Evolutionary conservation across 1,284 basidiomycete genomes (phyloP), one percentile per base, ranked within the genome.

Genomic region (Phaffia rhodozyma): DNA sequence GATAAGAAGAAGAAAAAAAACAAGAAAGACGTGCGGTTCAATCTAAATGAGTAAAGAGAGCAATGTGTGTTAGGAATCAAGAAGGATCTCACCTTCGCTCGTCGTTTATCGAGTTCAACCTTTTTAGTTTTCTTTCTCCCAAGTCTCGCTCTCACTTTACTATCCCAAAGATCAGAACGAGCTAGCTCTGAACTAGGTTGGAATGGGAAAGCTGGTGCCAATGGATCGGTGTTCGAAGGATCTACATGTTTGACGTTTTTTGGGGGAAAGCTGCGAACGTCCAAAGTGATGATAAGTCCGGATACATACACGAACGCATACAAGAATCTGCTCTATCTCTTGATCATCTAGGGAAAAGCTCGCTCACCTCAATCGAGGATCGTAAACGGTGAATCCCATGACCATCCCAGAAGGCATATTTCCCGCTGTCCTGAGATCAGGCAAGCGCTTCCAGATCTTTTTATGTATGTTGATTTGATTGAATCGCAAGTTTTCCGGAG

Each of bases 71-170:
- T 25, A 21, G 7, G 34, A 2, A 58, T 27, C 3, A 32, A 29
- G 48, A 32, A 3, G 43, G 16, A 55, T 55, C 75, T 57, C 69
- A 88, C 89, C 76, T 86, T 81, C 7, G 84, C 79, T 16, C 87
- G 81, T 38, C 91, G 79, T n/a, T 81, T 78, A 68, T 96, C 91
- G 3, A 96, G 74, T 66, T 92, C 86, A 66, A 83, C 83, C 75
- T 94, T 94, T 72, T 83, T 86, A 75, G 81, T 91, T 30, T 77
- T 79, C 0, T 89, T 90, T 65, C 79, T 83, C 49, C 78, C 75
- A 3, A 89, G 72, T 7, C 70, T 70, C 30, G 78, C 75, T 27
- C 89, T 80, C 4, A 77, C 70, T 5, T 75, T 68, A 23, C 81
- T 79, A 51, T 87, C 80, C 91, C 91, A 94, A 6, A 94, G 78